Conservation (phyloP, 768 basidiomycete genomes). For the Calocybe indica region DNA sequence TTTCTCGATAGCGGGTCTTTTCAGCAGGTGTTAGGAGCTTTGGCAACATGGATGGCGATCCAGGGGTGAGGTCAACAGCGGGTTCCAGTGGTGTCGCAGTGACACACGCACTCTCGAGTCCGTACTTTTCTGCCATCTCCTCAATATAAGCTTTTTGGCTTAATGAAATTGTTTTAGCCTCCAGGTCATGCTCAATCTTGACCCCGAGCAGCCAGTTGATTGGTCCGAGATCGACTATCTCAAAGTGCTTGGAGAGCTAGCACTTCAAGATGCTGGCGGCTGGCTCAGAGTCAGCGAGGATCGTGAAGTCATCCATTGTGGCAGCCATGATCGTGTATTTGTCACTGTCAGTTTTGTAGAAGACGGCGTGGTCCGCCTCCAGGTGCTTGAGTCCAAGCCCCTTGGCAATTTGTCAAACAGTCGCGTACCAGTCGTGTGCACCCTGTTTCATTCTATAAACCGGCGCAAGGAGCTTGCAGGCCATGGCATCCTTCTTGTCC, state of each 20-base stretch:
- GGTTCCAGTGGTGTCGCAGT: constrained; percentile 4
- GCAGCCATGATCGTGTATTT: too few relatives aligned
- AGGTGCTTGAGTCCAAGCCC: constrained; percentile 11
- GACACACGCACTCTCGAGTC: not conserved
- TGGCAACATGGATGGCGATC: not conserved
- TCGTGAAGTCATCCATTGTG: too few relatives aligned
- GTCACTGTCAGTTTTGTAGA: not conserved
- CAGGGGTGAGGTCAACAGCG: not conserved
- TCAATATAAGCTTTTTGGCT: constrained; percentile 18
- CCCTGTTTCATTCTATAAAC: constrained; percentile 18
- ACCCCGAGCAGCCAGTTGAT: constrained; percentile 17
- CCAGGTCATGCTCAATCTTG: constrained; percentile 11
- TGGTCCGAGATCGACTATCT: constrained; percentile 20
- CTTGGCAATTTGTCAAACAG: constrained; percentile 3
- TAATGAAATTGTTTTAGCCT: constrained; percentile 16
- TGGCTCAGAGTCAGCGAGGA: too few relatives aligned
- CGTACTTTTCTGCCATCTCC: constrained; percentile 4
- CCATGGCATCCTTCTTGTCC: constrained; percentile 10
- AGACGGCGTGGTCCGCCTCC: constrained; percentile 14
- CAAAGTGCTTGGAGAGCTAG: constrained; percentile 10
- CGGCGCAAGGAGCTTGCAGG: constrained; percentile 17
- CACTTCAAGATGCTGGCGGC: too few relatives aligned
- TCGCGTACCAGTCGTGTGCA: constrained; percentile 13
- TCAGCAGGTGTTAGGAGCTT: constrained; percentile 1
- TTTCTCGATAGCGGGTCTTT: constrained; percentile 1